Base-by-base conservation (phyloP, 192 early-diverging fungal genomes). In the Backusella macrospora region DNA sequence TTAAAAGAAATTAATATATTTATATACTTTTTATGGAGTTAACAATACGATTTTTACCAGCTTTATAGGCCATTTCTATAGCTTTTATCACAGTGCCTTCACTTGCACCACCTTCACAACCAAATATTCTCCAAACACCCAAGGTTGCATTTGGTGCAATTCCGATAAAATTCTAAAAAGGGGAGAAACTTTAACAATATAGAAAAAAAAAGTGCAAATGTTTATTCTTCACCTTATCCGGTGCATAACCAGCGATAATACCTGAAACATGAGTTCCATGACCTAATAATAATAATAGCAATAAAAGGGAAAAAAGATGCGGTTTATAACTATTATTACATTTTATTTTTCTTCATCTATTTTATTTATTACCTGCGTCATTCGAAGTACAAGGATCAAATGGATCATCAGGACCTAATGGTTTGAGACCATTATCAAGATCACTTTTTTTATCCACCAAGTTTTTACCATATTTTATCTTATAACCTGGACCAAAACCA, bases 101-200 rank as follows among this genome's bases (percentile, higher is more conserved):
- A 55, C 82, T 81, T 0, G 87, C 83, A 44, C 84, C 85, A 59
- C 89, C 88, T 71, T 84, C 81, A 76, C 94, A 96, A 5, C 93
- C 92, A 79, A 93, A 91, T 26, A 96, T 85, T 66, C 95, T 86
- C 85, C 93, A 98, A 6, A 86, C 85, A 4, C 91, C 92, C 38
- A 96, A 76, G 1, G 85, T 93, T 40, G 89, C 88, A 26, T 79
- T 78, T 9, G 88, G 91, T 0, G 87, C 90, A 37, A 93, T 85
- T 15, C 91, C 91, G 0, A 80, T 75, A 39, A 88, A 87, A 40
- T 67, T 67, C 78, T 74, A 70, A 43, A 68, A 44, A 49, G 55
- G 14, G 69, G 43, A 26, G 10, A 73, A 69, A 34, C 6, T 16
- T 62, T 47, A 65, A 70, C 1, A 63, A 67, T 1, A 29, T 6